A percentile compares a stretch with the other conserved stretches of the same genome.
These are phyloP conservation scores for Ziziphus jujuba DNA, from an alignment of 306 rosid genomes.

Conservation along the genomic window DNA sequence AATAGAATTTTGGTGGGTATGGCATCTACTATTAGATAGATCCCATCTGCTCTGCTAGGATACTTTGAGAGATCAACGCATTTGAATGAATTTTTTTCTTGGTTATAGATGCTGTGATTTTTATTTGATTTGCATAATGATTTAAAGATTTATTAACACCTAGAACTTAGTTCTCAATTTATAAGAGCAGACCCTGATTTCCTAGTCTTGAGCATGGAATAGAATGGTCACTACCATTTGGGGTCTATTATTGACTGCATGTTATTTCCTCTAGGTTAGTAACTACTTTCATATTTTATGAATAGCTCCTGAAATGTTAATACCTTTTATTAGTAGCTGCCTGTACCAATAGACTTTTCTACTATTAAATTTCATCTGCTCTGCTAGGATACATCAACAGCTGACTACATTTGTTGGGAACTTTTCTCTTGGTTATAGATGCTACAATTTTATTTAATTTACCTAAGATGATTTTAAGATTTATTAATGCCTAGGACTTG, in stretches of 20 bases:
- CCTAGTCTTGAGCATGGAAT: background rate
- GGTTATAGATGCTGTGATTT: background rate
- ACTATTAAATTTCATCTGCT: background rate
- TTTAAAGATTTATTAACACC: background rate
- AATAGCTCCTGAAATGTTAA: background rate
- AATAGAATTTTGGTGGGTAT: background rate
- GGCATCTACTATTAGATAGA: background rate
- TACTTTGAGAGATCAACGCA: background rate
- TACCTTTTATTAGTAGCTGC: background rate
- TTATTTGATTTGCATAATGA: background rate
- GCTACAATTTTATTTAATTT: background rate
- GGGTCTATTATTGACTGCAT: background rate
- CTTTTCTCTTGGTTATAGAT: background rate
- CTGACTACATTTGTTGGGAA: background rate
- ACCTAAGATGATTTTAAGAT: background rate
- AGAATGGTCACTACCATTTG: background rate
- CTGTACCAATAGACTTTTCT: background rate
- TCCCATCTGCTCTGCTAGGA: background rate
- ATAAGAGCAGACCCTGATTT: background rate
- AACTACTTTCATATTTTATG: background rate
- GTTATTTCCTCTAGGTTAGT: background rate
- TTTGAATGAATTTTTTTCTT: background rate
- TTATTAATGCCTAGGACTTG: background rate
- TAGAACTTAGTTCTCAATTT: no score
- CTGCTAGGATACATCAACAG: conserved; percentile 2